Evolutionary conservation across 2,329 filamentous ascomycete genomes (phyloP).

Genomic region (Trichoderma gracile): DNA sequence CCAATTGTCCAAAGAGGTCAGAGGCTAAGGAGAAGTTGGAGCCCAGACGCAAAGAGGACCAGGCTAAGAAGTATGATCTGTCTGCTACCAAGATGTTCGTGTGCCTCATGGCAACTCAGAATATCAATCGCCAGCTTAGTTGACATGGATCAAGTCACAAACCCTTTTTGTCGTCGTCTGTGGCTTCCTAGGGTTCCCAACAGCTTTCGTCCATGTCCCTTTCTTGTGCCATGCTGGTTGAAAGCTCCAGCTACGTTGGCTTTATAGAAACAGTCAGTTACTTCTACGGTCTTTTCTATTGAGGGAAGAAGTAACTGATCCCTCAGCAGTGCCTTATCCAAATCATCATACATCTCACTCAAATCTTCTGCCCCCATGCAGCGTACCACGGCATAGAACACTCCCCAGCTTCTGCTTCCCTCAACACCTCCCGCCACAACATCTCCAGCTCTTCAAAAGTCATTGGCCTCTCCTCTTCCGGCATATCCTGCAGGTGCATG

Average conservation of each 20-base stretch:
- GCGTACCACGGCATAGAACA: neutral
- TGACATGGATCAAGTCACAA: neutral
- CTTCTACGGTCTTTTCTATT: neutral
- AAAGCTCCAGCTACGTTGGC: neutral
- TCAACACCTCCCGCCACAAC: neutral
- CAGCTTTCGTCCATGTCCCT: neutral
- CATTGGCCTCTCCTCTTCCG: slow-evolving; percentile 3
- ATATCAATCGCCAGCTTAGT: neutral
- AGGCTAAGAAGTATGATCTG: no score
- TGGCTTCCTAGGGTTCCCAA: no score
- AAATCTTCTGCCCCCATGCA: slow-evolving; percentile 12
- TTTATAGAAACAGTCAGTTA: neutral
- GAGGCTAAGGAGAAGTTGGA: no score
- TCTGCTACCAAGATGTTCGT: no score
- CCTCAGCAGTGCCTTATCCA: neutral
- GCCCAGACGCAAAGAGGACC: no score
- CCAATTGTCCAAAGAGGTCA: no score
- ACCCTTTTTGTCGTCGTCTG: neutral
- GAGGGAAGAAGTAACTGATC: neutral
- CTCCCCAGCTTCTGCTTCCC: neutral
- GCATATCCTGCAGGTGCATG: neutral
- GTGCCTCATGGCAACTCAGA: neutral
- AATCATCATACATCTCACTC: neutral
- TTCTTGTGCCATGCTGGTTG: neutral
- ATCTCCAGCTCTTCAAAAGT: neutral